phyloP scores from a whole-genome alignment of 2,329 filamentous ascomycete genomes.

The Dactylellina cionopaga region DNA sequence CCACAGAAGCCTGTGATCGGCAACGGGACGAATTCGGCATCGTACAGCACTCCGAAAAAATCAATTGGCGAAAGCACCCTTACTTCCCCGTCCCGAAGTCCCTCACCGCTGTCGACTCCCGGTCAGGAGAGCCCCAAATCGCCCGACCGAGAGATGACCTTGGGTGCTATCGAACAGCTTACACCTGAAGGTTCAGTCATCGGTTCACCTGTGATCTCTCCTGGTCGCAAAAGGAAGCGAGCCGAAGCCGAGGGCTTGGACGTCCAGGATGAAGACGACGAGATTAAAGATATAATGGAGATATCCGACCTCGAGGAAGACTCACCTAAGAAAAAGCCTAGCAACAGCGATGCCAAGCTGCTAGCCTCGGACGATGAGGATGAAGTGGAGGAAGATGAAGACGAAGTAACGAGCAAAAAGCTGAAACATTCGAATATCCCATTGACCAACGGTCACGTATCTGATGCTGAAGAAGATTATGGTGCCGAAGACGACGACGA shows the following conservation, averaged over 20 bases:
- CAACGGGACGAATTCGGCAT: slow-evolving; percentile 65
- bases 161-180: slow-evolving; percentile 49
- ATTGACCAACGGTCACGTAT: slow-evolving; percentile 42
- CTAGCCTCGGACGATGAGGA: slow-evolving; percentile 34
- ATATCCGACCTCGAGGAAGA: slow-evolving; percentile 62
- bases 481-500: slow-evolving; percentile 39
- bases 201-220: slow-evolving; percentile 43
- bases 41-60: slow-evolving; percentile 47
- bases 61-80: slow-evolving; percentile 52
- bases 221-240: slow-evolving; percentile 42
- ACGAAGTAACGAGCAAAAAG: slow-evolving; percentile 9
- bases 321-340: slow-evolving; percentile 40
- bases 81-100: slow-evolving; percentile 47
- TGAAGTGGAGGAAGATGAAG: slow-evolving; percentile 24
- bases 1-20: slow-evolving; percentile 72
- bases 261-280: slow-evolving; percentile 31
- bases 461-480: slow-evolving; percentile 33
- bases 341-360: slow-evolving; percentile 35
- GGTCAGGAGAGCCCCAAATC: slow-evolving; percentile 48
- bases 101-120: slow-evolving; percentile 40
- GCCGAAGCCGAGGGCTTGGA: slow-evolving; percentile 26
- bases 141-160: slow-evolving; percentile 49
- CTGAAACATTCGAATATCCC: slow-evolving; percentile 9
- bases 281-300: slow-evolving; percentile 45
- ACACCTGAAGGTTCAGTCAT: slow-evolving; percentile 40